A percentile compares a stretch with the other conserved stretches of the same genome.
These are phyloP conservation scores for Yamadazyma songkhlaensis DNA, from an alignment of 1,139 yeast species.

Conservation along the genomic window DNA sequence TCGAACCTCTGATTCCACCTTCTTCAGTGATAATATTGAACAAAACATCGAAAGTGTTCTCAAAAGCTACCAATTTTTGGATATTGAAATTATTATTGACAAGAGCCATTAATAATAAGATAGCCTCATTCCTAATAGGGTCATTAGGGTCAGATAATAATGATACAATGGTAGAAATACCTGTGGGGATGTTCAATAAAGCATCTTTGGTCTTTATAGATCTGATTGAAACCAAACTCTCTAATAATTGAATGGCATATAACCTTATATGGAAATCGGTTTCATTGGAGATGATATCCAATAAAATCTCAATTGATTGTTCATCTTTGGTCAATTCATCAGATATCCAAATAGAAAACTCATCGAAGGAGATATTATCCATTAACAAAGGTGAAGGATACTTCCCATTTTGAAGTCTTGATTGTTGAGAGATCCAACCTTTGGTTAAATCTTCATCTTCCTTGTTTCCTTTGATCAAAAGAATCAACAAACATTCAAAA, in stretches of 20 bases:
- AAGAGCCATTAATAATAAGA: conserved; percentile 76
- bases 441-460: conserved; percentile 57
- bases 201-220: conserved; percentile 72
- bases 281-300: conserved; percentile 51
- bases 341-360: conserved; percentile 90
- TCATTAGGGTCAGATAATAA: conserved; percentile 74
- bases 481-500: conserved; percentile 77
- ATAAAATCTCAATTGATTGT: conserved; percentile 55
- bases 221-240: conserved; percentile 79
- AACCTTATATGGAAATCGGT: conserved; percentile 72
- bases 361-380: conserved; percentile 64
- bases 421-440: conserved; percentile 72
- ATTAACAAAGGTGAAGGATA: conserved; percentile 77
- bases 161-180: conserved; percentile 71
- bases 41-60: conserved; percentile 81
- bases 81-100: conserved; percentile 82
- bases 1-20: conserved; percentile 89
- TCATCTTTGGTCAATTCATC: conserved; percentile 82
- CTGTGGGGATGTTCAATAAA: conserved; percentile 70
- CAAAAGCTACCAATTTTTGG: conserved; percentile 92
- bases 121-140: conserved; percentile 87
- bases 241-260: conserved; percentile 80
- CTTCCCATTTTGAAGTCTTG: conserved; percentile 76
- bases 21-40: conserved; percentile 79
- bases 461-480: conserved; percentile 65